Conservation (phyloP, 2,329 filamentous ascomycete genomes). For the Fusarium pseudoanthophilum region DNA sequence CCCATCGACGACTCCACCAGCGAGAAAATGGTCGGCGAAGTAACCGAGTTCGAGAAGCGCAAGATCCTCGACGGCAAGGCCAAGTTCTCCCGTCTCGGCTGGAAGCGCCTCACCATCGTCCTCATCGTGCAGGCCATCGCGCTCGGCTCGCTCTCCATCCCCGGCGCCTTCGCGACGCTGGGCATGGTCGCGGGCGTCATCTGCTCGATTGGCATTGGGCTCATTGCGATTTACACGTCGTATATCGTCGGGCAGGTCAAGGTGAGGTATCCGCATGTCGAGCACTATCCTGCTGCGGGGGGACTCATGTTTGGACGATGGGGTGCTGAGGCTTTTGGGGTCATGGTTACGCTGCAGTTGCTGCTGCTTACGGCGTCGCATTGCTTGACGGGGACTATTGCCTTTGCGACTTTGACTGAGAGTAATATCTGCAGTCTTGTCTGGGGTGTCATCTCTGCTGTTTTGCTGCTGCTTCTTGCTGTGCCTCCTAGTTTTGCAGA, state of each 20-base stretch:
- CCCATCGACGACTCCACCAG: slow-evolving; percentile 30
- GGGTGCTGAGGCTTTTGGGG: slow-evolving; percentile 67
- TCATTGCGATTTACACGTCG: slow-evolving; percentile 55
- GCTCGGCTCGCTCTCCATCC: slow-evolving; percentile 41
- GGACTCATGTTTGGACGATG: slow-evolving; percentile 66
- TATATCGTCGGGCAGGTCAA: slow-evolving; percentile 56
- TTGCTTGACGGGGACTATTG: slow-evolving; percentile 72
- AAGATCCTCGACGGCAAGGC: slow-evolving; percentile 40
- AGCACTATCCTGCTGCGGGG: slow-evolving; percentile 72
- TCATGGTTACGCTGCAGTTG: slow-evolving; percentile 68
- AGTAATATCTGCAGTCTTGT: slow-evolving; percentile 56
- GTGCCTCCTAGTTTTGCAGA: slow-evolving; percentile 55
- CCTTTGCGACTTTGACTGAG: slow-evolving; percentile 69
- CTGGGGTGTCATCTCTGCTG: slow-evolving; percentile 53
- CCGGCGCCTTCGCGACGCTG: slow-evolving; percentile 39
- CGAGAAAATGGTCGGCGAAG: slow-evolving; percentile 40
- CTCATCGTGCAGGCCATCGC: slow-evolving; percentile 42
- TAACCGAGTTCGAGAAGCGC: slow-evolving; percentile 41
- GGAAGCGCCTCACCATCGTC: slow-evolving; percentile 42
- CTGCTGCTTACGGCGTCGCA: slow-evolving; percentile 76
- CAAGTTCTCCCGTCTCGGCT: slow-evolving; percentile 40
- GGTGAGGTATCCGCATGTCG: slow-evolving; percentile 61
- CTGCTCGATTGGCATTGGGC: slow-evolving; percentile 48
- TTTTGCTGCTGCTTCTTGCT: slow-evolving; percentile 53
- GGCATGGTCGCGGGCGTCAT: slow-evolving; percentile 52